Percentiles rank a stretch among this genome's conserved stretches.
Evolutionary conservation across 2,329 filamentous ascomycete genomes (phyloP).

Genomic region (Colletotrichum somersetense): DNA sequence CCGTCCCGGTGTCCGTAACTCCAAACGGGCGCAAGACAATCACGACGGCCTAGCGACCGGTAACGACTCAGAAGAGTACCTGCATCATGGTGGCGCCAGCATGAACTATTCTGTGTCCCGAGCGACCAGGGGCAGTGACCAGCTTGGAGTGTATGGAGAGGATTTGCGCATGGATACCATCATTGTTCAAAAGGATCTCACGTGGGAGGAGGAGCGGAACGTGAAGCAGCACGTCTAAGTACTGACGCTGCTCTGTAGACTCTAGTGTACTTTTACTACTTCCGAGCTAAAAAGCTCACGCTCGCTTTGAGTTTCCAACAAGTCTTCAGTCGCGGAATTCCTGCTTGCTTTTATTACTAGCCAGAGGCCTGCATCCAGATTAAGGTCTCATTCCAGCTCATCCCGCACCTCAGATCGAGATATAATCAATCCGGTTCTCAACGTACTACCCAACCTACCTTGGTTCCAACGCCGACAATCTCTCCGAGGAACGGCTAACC

Average conservation of each 20-base stretch:
- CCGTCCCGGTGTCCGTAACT: constrained; percentile 8
- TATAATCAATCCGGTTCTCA: too few relatives aligned
- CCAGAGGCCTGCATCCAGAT: too few relatives aligned
- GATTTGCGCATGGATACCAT: constrained; percentile 23
- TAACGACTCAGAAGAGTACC: constrained; percentile 29
- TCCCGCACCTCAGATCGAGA: too few relatives aligned
- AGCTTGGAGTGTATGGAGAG: neutral
- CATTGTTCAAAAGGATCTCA: constrained; percentile 22
- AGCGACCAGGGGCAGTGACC: neutral
- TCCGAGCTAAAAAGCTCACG: too few relatives aligned
- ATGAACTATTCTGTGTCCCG: constrained; percentile 28
- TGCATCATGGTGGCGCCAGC: constrained; percentile 9
- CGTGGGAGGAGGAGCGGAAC: constrained; percentile 32
- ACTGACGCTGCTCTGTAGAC: neutral
- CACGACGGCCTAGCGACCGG: constrained; percentile 19
- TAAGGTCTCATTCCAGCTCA: too few relatives aligned
- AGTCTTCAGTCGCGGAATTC: too few relatives aligned
- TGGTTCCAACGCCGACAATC: too few relatives aligned
- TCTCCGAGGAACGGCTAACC: too few relatives aligned
- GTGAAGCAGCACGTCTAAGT: constrained; percentile 12
- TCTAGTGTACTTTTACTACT: neutral
- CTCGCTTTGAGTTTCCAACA: too few relatives aligned
- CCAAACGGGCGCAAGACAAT: constrained; percentile 26
- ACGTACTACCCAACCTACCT: too few relatives aligned
- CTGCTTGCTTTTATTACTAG: too few relatives aligned